phyloP scores from a whole-genome alignment of 768 basidiomycete species.

The Trametes punicea region DNA sequence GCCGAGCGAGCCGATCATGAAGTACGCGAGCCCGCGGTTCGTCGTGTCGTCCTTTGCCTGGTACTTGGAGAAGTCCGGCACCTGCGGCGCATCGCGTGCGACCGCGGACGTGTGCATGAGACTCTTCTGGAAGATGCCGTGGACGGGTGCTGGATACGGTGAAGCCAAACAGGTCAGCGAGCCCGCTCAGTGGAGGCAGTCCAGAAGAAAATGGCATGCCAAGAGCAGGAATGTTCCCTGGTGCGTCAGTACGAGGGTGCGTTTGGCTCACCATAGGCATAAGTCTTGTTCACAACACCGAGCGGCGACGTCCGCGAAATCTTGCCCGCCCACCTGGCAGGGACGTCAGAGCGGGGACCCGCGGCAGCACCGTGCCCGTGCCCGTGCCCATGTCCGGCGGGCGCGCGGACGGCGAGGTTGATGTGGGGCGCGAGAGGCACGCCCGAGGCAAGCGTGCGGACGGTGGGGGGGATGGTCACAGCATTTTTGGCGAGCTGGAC shows the following conservation, averaged over 20 bases:
- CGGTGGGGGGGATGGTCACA: conserved; percentile 76
- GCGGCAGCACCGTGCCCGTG: conserved; percentile 48
- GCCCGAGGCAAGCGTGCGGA: conserved; percentile 75
- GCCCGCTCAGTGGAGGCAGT: not conserved
- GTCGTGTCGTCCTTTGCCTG: conserved; percentile 58
- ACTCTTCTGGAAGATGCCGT: conserved; percentile 58
- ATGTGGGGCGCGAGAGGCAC: conserved; percentile 74
- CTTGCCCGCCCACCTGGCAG: conserved; percentile 63
- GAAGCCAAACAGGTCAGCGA: not conserved
- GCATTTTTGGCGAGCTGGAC: conserved; percentile 78
- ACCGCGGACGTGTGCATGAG: conserved; percentile 74
- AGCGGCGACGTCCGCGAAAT: conserved; percentile 44
- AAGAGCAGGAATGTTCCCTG: not conserved
- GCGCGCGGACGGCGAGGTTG: conserved; percentile 65
- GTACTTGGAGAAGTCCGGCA: conserved; percentile 88
- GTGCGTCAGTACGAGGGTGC: not conserved
- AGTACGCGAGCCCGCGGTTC: conserved; percentile 81
- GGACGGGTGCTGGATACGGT: conserved; percentile 46
- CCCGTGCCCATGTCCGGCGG: conserved; percentile 51
- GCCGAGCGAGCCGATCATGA: conserved; percentile 90
- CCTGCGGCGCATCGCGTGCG: conserved; percentile 68
- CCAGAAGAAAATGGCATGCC: conserved; percentile 1
- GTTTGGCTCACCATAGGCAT: conserved; percentile 51
- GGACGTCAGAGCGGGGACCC: conserved; percentile 57
- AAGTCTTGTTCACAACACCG: conserved; percentile 64